A percentile compares a stretch with the other conserved stretches of the same genome.
Conservation (phyloP, 78 protist species). For the slime mould (Dictyostelium discoideum) region DNA sequence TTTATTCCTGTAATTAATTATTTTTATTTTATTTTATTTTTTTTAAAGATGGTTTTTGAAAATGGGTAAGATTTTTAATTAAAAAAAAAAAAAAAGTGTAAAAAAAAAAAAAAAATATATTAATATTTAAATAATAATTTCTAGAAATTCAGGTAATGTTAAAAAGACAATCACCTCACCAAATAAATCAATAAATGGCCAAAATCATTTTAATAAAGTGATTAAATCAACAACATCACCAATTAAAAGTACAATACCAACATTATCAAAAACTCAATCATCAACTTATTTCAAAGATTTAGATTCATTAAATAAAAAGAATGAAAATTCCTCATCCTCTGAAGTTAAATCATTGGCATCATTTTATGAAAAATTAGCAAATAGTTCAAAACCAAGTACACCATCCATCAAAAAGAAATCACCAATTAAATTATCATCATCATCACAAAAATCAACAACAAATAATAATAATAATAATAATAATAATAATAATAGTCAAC, state of each 20-base stretch:
- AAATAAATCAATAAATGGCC: not conserved
- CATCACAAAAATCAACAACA: not conserved
- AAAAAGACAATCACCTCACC: constrained; percentile 3
- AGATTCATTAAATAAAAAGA: constrained; percentile 15
- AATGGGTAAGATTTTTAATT: not conserved
- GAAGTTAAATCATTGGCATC: constrained; percentile 56
- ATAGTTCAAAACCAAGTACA: not conserved
- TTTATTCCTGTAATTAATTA: too few species aligned
- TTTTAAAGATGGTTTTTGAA: not conserved
- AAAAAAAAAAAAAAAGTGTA: not conserved
- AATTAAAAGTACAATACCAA: not conserved
- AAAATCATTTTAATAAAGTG: not conserved
- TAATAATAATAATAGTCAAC: not conserved
- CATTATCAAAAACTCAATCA: not conserved
- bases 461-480: too few species aligned
- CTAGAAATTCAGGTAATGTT: constrained; percentile 2
- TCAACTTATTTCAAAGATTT: not conserved
- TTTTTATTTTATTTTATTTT: not conserved
- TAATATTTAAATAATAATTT: not conserved
- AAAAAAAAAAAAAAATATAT: not conserved
- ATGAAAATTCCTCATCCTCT: not conserved
- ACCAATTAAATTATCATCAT: not conserved
- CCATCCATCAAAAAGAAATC: constrained; percentile 16
- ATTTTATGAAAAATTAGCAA: constrained; percentile 40
- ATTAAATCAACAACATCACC: not conserved